phyloP scores from a whole-genome alignment of 306 rosid genomes.

The Cercis canadensis region DNA sequence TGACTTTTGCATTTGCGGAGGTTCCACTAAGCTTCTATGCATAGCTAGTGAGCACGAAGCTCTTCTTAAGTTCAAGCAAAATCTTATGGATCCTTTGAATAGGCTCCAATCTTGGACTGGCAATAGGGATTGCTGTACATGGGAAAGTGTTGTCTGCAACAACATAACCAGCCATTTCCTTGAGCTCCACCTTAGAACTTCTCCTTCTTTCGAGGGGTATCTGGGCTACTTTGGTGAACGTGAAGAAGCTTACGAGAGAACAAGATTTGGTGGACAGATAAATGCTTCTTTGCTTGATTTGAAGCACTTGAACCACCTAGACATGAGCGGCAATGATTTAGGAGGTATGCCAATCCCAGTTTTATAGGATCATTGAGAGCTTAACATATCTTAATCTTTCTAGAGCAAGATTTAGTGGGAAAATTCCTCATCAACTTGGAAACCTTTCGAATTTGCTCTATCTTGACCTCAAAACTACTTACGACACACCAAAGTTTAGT shows the following conservation, averaged over 20 bases:
- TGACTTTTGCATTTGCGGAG: background rate
- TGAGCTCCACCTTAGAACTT: background rate
- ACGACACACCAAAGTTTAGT: too few species aligned
- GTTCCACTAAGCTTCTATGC: background rate
- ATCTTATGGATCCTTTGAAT: background rate
- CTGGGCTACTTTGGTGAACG: background rate
- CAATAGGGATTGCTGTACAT: constrained; percentile 23
- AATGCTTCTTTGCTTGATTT: constrained; percentile 7
- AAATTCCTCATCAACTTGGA: constrained; percentile 23
- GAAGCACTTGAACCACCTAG: constrained; percentile 13
- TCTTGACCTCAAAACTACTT: background rate
- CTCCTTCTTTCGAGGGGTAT: background rate
- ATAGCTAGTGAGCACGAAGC: constrained; percentile 15
- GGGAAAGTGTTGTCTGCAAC: constrained; percentile 26
- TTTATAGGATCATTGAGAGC: background rate
- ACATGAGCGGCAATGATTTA: constrained; percentile 6
- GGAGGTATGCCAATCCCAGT: constrained; percentile 3
- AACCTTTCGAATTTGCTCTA: constrained; percentile 28
- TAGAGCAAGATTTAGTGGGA: background rate
- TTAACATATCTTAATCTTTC: background rate
- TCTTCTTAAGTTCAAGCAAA: background rate
- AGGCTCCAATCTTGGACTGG: constrained; percentile 4
- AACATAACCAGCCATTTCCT: constrained; percentile 16
- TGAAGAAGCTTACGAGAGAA: background rate
- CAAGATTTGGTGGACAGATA: background rate